Conservation (phyloP, 1,284 basidiomycete genomes). For the Sporisorium exsertum region DNA sequence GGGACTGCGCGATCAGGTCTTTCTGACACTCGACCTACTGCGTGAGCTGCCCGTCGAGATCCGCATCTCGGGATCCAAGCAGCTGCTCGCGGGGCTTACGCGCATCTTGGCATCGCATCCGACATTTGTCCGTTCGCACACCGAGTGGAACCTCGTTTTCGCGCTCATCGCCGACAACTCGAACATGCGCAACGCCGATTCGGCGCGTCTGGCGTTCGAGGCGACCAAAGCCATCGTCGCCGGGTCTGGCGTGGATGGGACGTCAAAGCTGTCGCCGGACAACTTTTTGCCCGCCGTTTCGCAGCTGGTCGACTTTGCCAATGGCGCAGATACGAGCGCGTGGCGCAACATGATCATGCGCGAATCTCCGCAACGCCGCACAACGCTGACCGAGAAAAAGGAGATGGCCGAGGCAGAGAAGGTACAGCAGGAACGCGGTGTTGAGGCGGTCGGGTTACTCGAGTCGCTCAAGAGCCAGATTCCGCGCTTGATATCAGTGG, state of each 20-base stretch:
- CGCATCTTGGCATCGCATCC: constrained; percentile 81
- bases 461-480: constrained; percentile 60
- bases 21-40: constrained; percentile 89
- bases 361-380: constrained; percentile 34
- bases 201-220: constrained; percentile 84
- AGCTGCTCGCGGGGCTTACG: constrained; percentile 85
- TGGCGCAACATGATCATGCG: constrained; percentile 52
- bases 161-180: constrained; percentile 80
- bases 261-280: constrained; percentile 75
- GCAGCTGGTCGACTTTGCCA: constrained; percentile 86
- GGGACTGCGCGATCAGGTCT: constrained; percentile 85
- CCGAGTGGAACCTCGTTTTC: constrained; percentile 94
- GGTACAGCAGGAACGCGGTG: constrained; percentile 76
- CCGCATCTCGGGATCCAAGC: constrained; percentile 87
- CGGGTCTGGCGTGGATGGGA: constrained; percentile 68
- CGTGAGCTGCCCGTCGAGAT: constrained; percentile 81
- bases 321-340: constrained; percentile 51
- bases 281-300: constrained; percentile 85
- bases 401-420: constrained; percentile 64
- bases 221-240: constrained; percentile 29
- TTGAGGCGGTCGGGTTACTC: constrained; percentile 83
- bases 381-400: constrained; percentile 67
- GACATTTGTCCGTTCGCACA: constrained; percentile 72
- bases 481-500: constrained; percentile 50
- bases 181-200: constrained; percentile 87